Evolutionary conservation across 1,139 yeast genomes (phyloP).

Genomic region (Casaregolazyma lundiana): DNA sequence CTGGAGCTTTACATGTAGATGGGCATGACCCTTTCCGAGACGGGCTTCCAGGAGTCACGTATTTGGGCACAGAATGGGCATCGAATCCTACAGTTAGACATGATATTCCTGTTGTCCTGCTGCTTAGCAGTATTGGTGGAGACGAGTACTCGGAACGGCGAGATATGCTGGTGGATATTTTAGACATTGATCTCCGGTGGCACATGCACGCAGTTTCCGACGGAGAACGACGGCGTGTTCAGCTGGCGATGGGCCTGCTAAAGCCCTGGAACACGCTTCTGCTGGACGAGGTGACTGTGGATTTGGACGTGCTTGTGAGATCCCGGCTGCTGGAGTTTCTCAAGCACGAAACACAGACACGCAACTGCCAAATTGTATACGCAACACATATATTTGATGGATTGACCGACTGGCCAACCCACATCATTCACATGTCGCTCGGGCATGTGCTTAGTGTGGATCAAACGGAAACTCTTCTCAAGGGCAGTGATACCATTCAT

Average conservation of each 20-base stretch:
- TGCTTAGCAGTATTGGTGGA: conserved; percentile 82
- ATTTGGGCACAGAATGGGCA: conserved; percentile 97
- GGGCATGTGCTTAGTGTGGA: conserved; percentile 45
- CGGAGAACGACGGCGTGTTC: conserved; percentile 93
- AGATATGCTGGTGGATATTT: conserved; percentile 63
- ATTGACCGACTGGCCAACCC: conserved; percentile 81
- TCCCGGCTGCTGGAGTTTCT: conserved; percentile 66
- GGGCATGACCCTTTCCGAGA: conserved; percentile 83
- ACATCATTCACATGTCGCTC: conserved; percentile 69
- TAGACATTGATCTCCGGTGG: conserved; percentile 87
- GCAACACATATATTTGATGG: conserved; percentile 98
- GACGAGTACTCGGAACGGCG: conserved; percentile 67
- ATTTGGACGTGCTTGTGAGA: conserved; percentile 87
- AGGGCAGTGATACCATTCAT: conserved; percentile 34
- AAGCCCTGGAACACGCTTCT: conserved; percentile 84
- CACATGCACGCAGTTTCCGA: conserved; percentile 89
- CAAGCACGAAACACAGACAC: conserved; percentile 57
- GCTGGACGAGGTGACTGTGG: conserved; percentile 94
- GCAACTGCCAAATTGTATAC: conserved; percentile 63
- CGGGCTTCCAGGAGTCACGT: conserved; percentile 65
- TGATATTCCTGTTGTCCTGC: conserved; percentile 78
- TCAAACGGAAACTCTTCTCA: conserved; percentile 1
- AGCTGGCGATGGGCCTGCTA: conserved; percentile 85
- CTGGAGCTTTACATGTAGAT: conserved; percentile 59
- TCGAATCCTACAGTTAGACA: conserved; percentile 82